phyloP scores from a whole-genome alignment of 371 early-diverging fungal species.

The Mortierella sp. region DNA sequence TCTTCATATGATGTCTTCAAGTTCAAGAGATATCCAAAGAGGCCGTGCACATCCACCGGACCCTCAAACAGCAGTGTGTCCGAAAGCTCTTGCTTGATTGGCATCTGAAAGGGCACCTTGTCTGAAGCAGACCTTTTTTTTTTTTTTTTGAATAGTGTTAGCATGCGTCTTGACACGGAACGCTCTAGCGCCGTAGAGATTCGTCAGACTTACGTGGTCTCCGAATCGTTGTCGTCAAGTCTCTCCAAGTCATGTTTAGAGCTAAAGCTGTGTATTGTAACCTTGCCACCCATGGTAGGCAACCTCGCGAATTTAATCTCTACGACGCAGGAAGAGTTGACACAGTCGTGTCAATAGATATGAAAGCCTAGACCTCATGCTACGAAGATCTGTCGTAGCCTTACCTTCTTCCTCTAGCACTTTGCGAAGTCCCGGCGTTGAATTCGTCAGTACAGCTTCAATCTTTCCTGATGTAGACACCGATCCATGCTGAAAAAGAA shows the following conservation, averaged over 20 bases:
- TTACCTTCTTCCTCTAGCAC: slow-evolving; percentile 38
- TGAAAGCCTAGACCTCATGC: no score
- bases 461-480: slow-evolving; percentile 29
- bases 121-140: no score
- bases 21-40: slow-evolving; percentile 38
- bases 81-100: slow-evolving; percentile 16
- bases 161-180: no score
- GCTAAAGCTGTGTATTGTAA: slow-evolving; percentile 28
- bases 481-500: slow-evolving; percentile 39
- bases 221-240: slow-evolving; percentile 20
- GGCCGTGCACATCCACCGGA: slow-evolving; percentile 33
- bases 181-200: no score
- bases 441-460: slow-evolving; percentile 45
- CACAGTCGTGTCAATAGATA: neutral
- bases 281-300: slow-evolving; percentile 20
- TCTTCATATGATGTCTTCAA: slow-evolving; percentile 37
- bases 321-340: neutral
- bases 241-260: slow-evolving; percentile 40
- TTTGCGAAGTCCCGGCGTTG: slow-evolving; percentile 39
- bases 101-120: neutral
- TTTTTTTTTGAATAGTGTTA: no score
- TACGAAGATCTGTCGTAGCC: neutral
- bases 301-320: slow-evolving; percentile 31
- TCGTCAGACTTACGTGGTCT: slow-evolving; percentile 12
- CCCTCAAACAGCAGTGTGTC: slow-evolving; percentile 35